phyloP scores from a whole-genome alignment of 1,139 yeast species.

The Pneumocystis carinii region DNA sequence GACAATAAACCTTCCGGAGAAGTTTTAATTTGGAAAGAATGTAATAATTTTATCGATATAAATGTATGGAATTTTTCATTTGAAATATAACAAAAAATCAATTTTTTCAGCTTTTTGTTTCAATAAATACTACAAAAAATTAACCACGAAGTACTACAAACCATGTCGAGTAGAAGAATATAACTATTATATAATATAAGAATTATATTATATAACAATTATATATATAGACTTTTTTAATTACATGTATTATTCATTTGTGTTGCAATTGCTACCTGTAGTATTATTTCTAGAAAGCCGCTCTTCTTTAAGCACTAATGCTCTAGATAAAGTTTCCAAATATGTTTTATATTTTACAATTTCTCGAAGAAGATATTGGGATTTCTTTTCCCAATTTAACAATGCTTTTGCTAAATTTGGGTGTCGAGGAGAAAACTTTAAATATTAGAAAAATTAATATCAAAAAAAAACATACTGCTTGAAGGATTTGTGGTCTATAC shows the following conservation, averaged over 20 bases:
- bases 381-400: conserved; percentile 24
- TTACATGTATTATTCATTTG: not conserved
- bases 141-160: not conserved
- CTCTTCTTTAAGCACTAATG: conserved; percentile 12
- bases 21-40: not conserved
- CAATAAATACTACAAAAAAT: not conserved
- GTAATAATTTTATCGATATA: not conserved
- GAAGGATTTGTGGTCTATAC: not conserved
- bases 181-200: not conserved
- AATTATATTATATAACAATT: no score
- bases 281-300: not conserved
- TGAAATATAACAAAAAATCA: not conserved
- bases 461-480: not conserved
- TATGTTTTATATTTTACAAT: conserved; percentile 23
- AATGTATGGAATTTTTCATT: not conserved
- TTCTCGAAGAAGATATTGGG: conserved; percentile 22
- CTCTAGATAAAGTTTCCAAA: conserved; percentile 18
- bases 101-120: not conserved
- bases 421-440: conserved; percentile 18
- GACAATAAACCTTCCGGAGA: no score
- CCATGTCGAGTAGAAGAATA: not conserved
- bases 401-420: conserved; percentile 21
- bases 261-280: not conserved
- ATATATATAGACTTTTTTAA: not conserved
- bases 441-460: conserved; percentile 17